Evolutionary conservation across 495 filamentous ascomycete species (phyloP), one percentile per base, ranked within the genome.

Genomic region (Podospora didyma): DNA sequence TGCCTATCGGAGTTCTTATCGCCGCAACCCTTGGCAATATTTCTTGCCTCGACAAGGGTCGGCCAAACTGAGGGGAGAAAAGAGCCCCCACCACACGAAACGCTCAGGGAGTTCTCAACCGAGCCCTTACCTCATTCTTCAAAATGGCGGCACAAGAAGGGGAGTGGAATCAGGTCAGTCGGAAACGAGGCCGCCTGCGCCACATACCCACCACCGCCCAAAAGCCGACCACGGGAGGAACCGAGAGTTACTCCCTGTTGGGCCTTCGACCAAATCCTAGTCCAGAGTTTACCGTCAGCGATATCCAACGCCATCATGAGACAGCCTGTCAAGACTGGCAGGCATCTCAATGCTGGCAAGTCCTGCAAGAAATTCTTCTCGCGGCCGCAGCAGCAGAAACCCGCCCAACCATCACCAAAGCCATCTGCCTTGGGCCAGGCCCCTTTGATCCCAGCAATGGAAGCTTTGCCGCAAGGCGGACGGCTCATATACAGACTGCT

Each of bases 401-500:
- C n/a, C 37, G 39, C n/a, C 64, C 63, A 5, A 14, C 21, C 49
- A 55, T 75, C 46, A 69, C 71, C 14, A 62, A 61, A 11, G 75
- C 75, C 9, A 62, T 79, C 16, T 79, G 74, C 54, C 62, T 79
- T 7, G 77, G 77, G 1, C 58, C 73, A 6, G 77, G 77, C 2
- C 68, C 72, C 0, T 76, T 73, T 24, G 75, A 78, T 46, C 75
- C 75, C 14, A 60, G 62, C 16, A 68, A 71, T 24, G 71, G 72
- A 12, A 69, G 61, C 19, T 66, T 61, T 55, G 58, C 62, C 3
- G 53, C 54, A 5, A 71, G 63, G 41, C 56, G 69, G 26, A 67
- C 60, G 0, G 67, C 75, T 7, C 73, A 76, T 53, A 68, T 76
- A 55, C 86, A 92, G 64, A 76, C 89, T 7, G 85, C 79, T 2